Evolutionary conservation across 2,329 filamentous ascomycete species (phyloP).

Genomic region (Pseudogymnoascus sp.): DNA sequence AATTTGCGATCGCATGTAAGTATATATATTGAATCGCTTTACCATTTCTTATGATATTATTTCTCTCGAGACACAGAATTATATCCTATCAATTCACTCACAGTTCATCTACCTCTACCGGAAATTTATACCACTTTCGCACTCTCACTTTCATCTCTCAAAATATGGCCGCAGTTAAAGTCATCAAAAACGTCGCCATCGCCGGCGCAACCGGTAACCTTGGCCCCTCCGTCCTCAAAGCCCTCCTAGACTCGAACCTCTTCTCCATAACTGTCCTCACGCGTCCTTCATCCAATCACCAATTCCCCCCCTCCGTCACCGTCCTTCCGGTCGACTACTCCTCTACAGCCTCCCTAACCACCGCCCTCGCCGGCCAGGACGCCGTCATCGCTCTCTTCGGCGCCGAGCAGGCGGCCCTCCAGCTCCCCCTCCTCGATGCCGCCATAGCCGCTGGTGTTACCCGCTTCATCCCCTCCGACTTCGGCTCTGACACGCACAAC

Average conservation of each 20-base stretch:
- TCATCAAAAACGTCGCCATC: constrained; percentile 31
- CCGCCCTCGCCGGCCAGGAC: constrained; percentile 49
- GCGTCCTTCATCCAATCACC: constrained; percentile 33
- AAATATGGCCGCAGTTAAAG: not conserved
- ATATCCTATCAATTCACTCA: not conserved
- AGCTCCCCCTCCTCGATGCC: constrained; percentile 49
- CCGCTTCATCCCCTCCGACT: constrained; percentile 57
- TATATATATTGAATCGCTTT: not conserved
- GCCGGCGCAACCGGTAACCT: constrained; percentile 28
- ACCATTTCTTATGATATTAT: not conserved
- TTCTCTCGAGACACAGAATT: not conserved
- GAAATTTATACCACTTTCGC: not conserved
- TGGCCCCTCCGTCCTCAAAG: constrained; percentile 21
- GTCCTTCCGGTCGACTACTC: constrained; percentile 40
- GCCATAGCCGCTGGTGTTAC: constrained; percentile 51
- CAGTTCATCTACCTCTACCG: not conserved
- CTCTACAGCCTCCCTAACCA: constrained; percentile 34
- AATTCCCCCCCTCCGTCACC: constrained; percentile 30
- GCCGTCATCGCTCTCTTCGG: constrained; percentile 47
- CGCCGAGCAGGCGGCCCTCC: constrained; percentile 30
- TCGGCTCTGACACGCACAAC: constrained; percentile 35
- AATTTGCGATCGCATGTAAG: not conserved
- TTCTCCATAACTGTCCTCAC: constrained; percentile 45
- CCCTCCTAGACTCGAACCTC: constrained; percentile 20
- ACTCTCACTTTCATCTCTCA: not conserved